Conservation (phyloP, 164 flowering plant genomes). For the Liriodendron chinense region DNA sequence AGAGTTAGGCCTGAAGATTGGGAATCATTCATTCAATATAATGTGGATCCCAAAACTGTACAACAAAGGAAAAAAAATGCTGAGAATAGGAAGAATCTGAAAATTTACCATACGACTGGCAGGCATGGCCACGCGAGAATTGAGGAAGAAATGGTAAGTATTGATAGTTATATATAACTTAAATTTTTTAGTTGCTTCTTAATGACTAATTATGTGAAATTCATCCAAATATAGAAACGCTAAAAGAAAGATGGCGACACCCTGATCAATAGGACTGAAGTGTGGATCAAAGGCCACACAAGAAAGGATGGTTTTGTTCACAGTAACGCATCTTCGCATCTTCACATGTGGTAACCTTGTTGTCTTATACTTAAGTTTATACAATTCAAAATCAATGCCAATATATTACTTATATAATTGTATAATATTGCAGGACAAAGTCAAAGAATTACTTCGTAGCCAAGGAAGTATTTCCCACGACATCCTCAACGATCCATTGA, state of each 20-base stretch:
- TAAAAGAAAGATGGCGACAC: background rate
- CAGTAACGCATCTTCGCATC: background rate
- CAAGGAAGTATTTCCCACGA: background rate
- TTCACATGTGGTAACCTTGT: background rate
- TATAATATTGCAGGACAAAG: conserved; percentile 4
- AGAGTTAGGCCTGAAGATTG: background rate
- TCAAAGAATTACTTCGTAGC: background rate
- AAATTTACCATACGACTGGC: conserved; percentile 1
- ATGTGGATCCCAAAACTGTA: background rate
- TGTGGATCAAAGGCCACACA: conserved; percentile 2
- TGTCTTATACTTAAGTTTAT: background rate
- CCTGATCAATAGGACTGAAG: background rate
- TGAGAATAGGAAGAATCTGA: background rate
- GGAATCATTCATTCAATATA: background rate
- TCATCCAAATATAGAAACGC: background rate
- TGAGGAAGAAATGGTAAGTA: background rate
- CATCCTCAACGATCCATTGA: conserved; percentile 2
- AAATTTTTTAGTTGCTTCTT: background rate
- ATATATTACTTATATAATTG: background rate
- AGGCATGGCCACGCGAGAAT: background rate
- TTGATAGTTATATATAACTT: background rate
- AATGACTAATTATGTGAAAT: background rate
- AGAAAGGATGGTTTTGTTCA: conserved; percentile 4
- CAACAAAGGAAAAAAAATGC: background rate
- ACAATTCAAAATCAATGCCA: background rate